These are phyloP conservation scores for Panicum miliaceum DNA, from an alignment of 176 grass and related monocot genomes.

Conservation along the genomic window DNA sequence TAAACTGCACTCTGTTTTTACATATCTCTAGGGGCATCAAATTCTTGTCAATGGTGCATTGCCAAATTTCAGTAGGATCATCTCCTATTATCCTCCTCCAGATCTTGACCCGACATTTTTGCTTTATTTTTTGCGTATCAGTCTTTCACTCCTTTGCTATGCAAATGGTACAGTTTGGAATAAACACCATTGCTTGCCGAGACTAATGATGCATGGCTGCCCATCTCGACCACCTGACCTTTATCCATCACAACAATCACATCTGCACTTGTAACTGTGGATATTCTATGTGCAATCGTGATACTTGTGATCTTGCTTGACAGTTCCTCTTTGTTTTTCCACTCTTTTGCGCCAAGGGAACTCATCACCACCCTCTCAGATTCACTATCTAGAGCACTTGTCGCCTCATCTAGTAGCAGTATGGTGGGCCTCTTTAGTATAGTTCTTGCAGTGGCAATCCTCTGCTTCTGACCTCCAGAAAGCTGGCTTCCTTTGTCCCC, in stretches of 20 bases:
- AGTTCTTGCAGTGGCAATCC: conserved; percentile 62
- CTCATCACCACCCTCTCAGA: conserved; percentile 53
- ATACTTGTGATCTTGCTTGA: conserved; percentile 52
- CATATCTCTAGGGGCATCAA: not conserved
- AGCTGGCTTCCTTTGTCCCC: conserved; percentile 65
- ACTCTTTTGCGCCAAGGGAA: conserved; percentile 38
- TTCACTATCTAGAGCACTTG: conserved; percentile 62
- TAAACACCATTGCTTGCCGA: conserved; percentile 45
- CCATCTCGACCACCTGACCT: conserved; percentile 53
- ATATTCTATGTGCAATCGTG: conserved; percentile 62
- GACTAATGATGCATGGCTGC: conserved; percentile 42
- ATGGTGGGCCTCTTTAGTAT: conserved; percentile 61
- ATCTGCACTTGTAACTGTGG: conserved; percentile 53
- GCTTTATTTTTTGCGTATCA: not conserved
- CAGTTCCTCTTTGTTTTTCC: conserved; percentile 32
- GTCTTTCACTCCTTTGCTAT: conserved; percentile 50
- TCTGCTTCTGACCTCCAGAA: conserved; percentile 73
- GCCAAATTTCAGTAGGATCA: not conserved
- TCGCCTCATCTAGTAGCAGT: conserved; percentile 66
- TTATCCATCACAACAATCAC: conserved; percentile 61
- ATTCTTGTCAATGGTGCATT: conserved; percentile 16
- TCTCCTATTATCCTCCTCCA: not conserved
- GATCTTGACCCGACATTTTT: not conserved
- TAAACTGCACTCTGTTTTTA: not conserved
- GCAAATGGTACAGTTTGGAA: conserved; percentile 49